Evolutionary conservation across 169 alveolate species (phyloP).

Genomic region (Eimeria falciformis): DNA sequence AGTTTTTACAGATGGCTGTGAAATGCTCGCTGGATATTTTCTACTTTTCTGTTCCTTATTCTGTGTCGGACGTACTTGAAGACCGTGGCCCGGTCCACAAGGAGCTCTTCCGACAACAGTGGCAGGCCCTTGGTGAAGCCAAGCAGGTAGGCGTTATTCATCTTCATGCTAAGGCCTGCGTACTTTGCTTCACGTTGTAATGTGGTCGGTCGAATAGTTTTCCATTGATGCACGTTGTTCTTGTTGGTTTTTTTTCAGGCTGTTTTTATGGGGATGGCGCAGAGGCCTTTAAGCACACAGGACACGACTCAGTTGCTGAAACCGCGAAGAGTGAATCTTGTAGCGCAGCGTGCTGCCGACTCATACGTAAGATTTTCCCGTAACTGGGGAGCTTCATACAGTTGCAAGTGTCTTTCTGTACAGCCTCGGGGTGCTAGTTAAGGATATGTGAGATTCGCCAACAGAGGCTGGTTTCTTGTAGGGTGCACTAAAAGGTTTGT

Average conservation of each 20-base stretch:
- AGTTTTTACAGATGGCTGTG: conserved; percentile 81
- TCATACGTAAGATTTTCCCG: conserved; percentile 30
- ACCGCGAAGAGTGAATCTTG: conserved; percentile 13
- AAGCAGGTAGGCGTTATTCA: conserved; percentile 77
- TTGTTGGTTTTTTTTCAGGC: neutral
- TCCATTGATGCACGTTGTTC: neutral
- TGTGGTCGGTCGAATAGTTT: neutral
- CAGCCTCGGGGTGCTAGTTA: too few relatives aligned
- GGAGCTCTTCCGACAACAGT: conserved; percentile 80
- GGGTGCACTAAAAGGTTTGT: too few relatives aligned
- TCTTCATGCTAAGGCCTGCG: neutral
- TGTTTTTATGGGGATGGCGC: neutral
- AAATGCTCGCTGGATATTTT: conserved; percentile 81
- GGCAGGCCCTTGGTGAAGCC: conserved; percentile 83
- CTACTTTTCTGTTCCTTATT: conserved; percentile 83
- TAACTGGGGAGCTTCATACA: too few relatives aligned
- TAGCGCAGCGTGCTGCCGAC: conserved; percentile 71
- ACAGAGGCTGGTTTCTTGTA: too few relatives aligned
- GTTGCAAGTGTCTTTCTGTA: too few relatives aligned
- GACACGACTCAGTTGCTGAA: conserved; percentile 4
- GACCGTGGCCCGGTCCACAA: conserved; percentile 78
- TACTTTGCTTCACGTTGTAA: too few relatives aligned
- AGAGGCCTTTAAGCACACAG: neutral
- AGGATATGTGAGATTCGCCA: too few relatives aligned
- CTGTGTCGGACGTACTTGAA: conserved; percentile 78